Conservation (phyloP, 2,329 filamentous ascomycete genomes). For the Epicoccum nigrum region DNA sequence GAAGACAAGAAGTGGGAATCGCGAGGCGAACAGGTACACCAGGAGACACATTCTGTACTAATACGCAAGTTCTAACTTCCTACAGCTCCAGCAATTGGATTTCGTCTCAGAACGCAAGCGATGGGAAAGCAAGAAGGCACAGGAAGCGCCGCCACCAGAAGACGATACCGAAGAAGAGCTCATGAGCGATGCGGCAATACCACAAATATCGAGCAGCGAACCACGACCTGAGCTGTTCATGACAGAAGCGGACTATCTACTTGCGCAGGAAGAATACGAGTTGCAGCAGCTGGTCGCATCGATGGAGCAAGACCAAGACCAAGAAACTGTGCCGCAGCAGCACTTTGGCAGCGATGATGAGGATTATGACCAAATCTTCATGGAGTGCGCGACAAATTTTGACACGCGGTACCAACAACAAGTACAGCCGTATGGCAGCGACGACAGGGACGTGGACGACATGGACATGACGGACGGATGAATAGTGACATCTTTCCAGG, state of each 20-base stretch:
- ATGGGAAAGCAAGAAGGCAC: constrained; percentile 54
- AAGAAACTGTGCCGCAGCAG: constrained; percentile 35
- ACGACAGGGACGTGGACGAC: constrained; percentile 34
- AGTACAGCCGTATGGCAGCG: constrained; percentile 11
- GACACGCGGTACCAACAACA: constrained; percentile 52
- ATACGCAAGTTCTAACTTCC: constrained; percentile 10
- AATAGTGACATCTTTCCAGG: background rate
- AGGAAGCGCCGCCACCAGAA: constrained; percentile 46
- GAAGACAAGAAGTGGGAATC: constrained; percentile 55
- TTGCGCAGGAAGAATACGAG: constrained; percentile 52
- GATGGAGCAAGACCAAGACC: constrained; percentile 45
- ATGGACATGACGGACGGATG: constrained; percentile 41
- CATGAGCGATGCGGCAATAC: constrained; percentile 19
- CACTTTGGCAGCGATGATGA: constrained; percentile 62
- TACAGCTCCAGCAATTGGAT: constrained; percentile 56
- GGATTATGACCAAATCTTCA: constrained; percentile 68
- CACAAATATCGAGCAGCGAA: constrained; percentile 2
- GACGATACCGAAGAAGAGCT: constrained; percentile 36
- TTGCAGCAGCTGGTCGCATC: constrained; percentile 53
- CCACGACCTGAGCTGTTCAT: constrained; percentile 29
- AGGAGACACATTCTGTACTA: too few species aligned
- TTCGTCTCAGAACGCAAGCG: constrained; percentile 51
- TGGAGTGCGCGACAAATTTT: constrained; percentile 59
- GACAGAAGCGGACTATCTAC: constrained; percentile 48
- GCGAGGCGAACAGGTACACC: constrained; percentile 54